phyloP scores from a whole-genome alignment of 768 basidiomycete species.

The Suillus hirtellus region DNA sequence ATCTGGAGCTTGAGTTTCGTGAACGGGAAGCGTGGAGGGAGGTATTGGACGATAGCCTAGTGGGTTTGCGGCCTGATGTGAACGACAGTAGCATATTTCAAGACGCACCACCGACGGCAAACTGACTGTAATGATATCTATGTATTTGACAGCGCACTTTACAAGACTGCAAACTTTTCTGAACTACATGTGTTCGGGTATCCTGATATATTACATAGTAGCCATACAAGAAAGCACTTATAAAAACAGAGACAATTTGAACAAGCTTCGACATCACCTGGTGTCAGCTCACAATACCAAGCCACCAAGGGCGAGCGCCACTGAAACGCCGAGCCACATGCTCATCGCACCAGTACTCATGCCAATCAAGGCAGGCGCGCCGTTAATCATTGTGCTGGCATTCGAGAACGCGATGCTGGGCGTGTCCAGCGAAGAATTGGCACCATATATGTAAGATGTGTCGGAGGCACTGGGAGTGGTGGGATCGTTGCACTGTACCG shows the following conservation, averaged over 20 bases:
- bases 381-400: slow-evolving; percentile 51
- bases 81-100: background rate
- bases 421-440: slow-evolving; percentile 51
- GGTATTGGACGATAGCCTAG: slow-evolving; percentile 14
- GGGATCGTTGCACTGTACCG: slow-evolving; percentile 63
- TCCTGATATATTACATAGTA: background rate
- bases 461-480: slow-evolving; percentile 42
- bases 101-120: background rate
- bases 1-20: slow-evolving; percentile 59
- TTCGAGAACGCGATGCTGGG: slow-evolving; percentile 64
- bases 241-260: background rate
- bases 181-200: slow-evolving; percentile 6
- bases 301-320: slow-evolving; percentile 19
- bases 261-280: slow-evolving; percentile 1
- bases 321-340: slow-evolving; percentile 15
- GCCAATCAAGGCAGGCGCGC: slow-evolving; percentile 22
- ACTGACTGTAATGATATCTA: background rate
- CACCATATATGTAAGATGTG: slow-evolving; percentile 65
- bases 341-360: slow-evolving; percentile 14
- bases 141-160: background rate
- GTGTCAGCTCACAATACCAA: slow-evolving; percentile 20
- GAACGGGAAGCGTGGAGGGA: slow-evolving; percentile 33
- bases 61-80: slow-evolving; percentile 13
- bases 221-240: background rate
- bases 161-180: slow-evolving; percentile 6